Conservation (phyloP, 73 alveolate genomes). For the Paramecium sonneborni region DNA sequence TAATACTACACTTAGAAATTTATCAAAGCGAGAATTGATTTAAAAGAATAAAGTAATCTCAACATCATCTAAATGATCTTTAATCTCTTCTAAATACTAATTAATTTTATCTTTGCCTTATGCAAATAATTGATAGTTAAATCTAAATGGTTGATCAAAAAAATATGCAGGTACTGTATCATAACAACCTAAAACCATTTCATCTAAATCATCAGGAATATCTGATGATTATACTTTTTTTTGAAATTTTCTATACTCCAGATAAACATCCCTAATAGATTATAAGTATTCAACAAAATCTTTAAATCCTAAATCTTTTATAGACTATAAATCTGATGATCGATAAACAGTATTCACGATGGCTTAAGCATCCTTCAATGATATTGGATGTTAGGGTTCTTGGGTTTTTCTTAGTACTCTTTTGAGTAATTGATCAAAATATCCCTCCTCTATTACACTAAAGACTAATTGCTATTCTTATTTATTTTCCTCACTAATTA, state of each 20-base stretch:
- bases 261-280: constrained; percentile 5
- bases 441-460: constrained; percentile 4
- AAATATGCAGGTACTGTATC: neutral
- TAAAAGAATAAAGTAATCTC: constrained; percentile 30
- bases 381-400: neutral
- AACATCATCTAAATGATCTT: constrained; percentile 45
- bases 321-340: neutral
- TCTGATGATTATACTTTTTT: neutral
- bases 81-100: neutral
- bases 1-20: neutral
- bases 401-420: neutral
- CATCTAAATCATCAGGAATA: constrained; percentile 9
- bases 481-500: constrained; percentile 27
- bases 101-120: neutral
- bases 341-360: neutral
- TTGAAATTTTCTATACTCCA: constrained; percentile 38
- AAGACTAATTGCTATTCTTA: neutral
- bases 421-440: neutral
- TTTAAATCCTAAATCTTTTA: neutral
- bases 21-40: constrained; percentile 29
- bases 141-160: neutral
- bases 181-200: constrained; percentile 37
- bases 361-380: constrained; percentile 19
- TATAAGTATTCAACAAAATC: constrained; percentile 32
- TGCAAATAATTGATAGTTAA: neutral